Percentiles rank a stretch among this genome's conserved stretches.
phyloP scores from a whole-genome alignment of 352 stramenopile genomes.

The Paralagenidium karlingii region DNA sequence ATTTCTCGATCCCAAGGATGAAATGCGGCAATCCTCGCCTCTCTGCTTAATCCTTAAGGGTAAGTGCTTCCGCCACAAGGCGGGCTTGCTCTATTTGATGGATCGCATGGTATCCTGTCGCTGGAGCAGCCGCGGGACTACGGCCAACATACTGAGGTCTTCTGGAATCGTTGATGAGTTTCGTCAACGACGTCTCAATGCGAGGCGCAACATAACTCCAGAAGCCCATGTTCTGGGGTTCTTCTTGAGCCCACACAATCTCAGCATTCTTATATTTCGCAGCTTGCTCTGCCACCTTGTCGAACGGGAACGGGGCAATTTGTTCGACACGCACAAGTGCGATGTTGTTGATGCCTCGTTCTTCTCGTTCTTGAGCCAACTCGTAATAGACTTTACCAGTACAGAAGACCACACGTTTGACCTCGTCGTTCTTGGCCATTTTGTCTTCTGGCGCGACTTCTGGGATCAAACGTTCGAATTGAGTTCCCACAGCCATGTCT shows the following conservation, averaged over 20 bases:
- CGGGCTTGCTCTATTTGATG: conserved; percentile 89
- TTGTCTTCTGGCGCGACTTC: conserved; percentile 63
- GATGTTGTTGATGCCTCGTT: conserved; percentile 68
- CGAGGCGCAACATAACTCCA: conserved; percentile 89
- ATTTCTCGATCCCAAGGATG: too few species aligned
- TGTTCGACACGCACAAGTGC: conserved; percentile 93
- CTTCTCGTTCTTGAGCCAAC: conserved; percentile 82
- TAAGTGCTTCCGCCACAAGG: conserved; percentile 83
- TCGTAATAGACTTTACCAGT: conserved; percentile 98
- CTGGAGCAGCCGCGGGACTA: conserved; percentile 85
- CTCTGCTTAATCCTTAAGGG: conserved; percentile 25
- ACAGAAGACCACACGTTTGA: conserved; percentile 88
- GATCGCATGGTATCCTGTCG: conserved; percentile 92
- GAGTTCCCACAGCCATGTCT: conserved; percentile 89
- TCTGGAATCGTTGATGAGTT: conserved; percentile 83
- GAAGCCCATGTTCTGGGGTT: conserved; percentile 95
- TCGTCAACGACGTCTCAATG: conserved; percentile 91
- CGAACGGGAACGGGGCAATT: conserved; percentile 96
- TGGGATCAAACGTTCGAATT: conserved; percentile 85
- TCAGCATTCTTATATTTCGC: conserved; percentile 88
- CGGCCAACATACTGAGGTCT: conserved; percentile 90
- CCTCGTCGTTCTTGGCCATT: conserved; percentile 29
- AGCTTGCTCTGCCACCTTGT: conserved; percentile 85
- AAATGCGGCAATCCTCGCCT: too few species aligned
- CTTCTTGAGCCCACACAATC: conserved; percentile 93